Base-by-base conservation (phyloP, 1,139 yeast species). In the Saccharomyces hybrid region DNA sequence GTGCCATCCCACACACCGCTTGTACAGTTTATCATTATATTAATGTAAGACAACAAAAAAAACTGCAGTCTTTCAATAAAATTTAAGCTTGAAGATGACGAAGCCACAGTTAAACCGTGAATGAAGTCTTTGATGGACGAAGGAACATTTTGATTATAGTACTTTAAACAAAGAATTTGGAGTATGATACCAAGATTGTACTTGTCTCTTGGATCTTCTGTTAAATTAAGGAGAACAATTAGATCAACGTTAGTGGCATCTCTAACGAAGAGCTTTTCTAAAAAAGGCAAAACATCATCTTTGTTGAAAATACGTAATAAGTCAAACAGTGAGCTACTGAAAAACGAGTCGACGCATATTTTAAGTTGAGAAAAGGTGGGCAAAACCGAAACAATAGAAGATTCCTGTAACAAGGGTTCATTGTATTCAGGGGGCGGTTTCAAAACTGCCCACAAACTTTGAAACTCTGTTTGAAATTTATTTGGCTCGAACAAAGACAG, bases 1-100 rank as follows among this genome's bases (percentile, higher is more conserved):
- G 58, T 41, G 5, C 55, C 56, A 51, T 57, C 57, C 55, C 56
- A 55, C n/a, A 27, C 44, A 23, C 56, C 53, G 26, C 51, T 53
- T 26, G 48, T 34, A 5, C 48, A 46, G 23, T 53, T 49, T 42
- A 51, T 52, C 3, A 52, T 34, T 47, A 52, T 47, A 29, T 29
- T 46, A 11, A 57, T 38, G 26, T 53, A 55, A 11, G 63, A 53
- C 9, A 71, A 47, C 1, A 69, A 51, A 9, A 64, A 50, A 47
- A 64, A 64, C 28, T 66, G 68, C 1, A 63, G 58, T 52, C 58
- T 59, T 46, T 65, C 70, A 11, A 65, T 52, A 41, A 50, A 62
- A 53, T 56, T 57, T 13, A 59, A 48, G 42, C 58, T 59, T 13
- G 63, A 9, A 3, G 46, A 38, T 16, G 42, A 38, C 56, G 61